Conservation (phyloP, 108 stramenopile genomes). For the Cyclotella baltica region DNA sequence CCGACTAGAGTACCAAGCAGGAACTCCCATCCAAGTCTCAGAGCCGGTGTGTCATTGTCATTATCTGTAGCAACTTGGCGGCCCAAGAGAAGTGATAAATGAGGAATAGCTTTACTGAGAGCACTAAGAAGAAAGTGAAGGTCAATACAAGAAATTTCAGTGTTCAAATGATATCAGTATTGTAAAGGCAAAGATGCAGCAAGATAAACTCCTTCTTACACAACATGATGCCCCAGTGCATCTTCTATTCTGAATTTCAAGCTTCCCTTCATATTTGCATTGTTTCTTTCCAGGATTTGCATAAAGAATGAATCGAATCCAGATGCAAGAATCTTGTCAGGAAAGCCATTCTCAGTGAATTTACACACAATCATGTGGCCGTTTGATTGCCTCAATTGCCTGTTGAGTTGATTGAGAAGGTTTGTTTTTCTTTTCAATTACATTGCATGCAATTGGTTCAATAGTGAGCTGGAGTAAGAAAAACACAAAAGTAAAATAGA, state of each 20-base stretch:
- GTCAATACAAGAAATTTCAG: neutral
- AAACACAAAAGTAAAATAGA: neutral
- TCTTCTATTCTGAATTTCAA: slow-evolving; percentile 21
- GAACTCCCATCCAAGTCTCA: no score
- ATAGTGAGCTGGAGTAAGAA: neutral
- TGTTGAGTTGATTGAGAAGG: slow-evolving; percentile 23
- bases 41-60: neutral
- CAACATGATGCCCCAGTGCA: slow-evolving; percentile 4
- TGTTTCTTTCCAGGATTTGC: neutral
- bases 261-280: neutral
- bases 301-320: slow-evolving; percentile 28
- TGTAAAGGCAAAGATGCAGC: neutral
- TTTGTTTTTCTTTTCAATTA: slow-evolving; percentile 24
- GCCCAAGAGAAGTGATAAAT: neutral
- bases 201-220: slow-evolving; percentile 13
- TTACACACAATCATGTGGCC: slow-evolving; percentile 29
- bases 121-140: neutral
- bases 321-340: slow-evolving; percentile 16
- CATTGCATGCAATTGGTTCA: neutral
- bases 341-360: slow-evolving; percentile 13
- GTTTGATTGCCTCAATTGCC: slow-evolving; percentile 14
- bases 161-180: no score
- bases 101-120: slow-evolving; percentile 13
- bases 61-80: neutral
- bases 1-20: slow-evolving; percentile 15